Conservation (phyloP, 768 basidiomycete species). For the Termitomyces sp. region DNA sequence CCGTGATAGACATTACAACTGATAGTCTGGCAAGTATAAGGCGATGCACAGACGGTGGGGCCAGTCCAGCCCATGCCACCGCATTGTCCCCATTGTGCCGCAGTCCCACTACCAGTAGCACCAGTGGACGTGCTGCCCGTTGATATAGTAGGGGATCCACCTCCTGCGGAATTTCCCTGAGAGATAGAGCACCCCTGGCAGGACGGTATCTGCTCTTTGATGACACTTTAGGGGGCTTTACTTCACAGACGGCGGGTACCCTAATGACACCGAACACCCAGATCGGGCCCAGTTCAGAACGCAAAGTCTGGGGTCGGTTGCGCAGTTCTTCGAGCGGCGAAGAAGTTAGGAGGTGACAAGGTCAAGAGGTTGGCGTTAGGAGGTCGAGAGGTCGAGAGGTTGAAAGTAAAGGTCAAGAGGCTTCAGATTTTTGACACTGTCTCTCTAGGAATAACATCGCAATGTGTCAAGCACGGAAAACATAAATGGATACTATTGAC, state of each 20-base stretch:
- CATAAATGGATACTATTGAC: no score
- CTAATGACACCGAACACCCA: neutral
- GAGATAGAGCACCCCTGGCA: neutral
- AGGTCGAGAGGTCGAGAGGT: no score
- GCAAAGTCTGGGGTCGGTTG: neutral
- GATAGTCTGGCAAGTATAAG: conserved; percentile 1
- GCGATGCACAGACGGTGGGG: neutral
- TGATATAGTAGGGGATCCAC: neutral
- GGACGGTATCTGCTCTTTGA: neutral
- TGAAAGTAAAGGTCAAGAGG: no score
- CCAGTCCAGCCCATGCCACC: conserved; percentile 1
- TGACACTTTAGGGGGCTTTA: neutral
- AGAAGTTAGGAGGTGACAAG: neutral
- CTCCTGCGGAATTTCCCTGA: neutral
- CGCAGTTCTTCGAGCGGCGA: neutral
- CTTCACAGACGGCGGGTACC: neutral
- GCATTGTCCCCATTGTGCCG: neutral
- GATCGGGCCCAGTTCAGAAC: neutral
- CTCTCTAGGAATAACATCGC: neutral
- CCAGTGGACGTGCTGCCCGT: neutral
- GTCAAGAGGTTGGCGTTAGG: neutral
- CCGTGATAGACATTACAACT: neutral
- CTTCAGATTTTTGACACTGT: neutral
- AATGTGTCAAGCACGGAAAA: no score
- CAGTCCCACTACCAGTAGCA: neutral